Percentiles rank a stretch among this genome's conserved stretches.
Conservation (phyloP, 2,329 filamentous ascomycete genomes). For the Tolypocladium capitatum region DNA sequence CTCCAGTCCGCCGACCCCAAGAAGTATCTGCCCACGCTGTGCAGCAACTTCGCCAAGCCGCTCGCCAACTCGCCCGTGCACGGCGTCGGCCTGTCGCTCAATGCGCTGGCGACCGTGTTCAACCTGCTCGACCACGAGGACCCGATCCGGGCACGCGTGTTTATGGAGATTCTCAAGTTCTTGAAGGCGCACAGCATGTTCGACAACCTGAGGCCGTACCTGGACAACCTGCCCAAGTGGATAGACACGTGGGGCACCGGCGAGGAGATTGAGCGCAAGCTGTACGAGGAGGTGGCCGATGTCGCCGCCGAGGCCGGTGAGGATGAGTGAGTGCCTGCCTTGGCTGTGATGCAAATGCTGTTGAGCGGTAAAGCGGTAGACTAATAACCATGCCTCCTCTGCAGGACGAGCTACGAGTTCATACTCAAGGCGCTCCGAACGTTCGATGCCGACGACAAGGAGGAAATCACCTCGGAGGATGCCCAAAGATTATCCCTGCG, state of each 20-base stretch:
- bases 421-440: constrained; percentile 48
- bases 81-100: constrained; percentile 74
- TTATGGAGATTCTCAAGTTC: constrained; percentile 76
- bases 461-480: constrained; percentile 43
- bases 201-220: constrained; percentile 69
- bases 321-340: constrained; percentile 45
- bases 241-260: constrained; percentile 70
- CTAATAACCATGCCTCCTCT: not conserved
- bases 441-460: constrained; percentile 41
- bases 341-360: not conserved
- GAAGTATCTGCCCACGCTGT: constrained; percentile 77
- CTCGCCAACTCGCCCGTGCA: constrained; percentile 76
- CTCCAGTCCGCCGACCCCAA: constrained; percentile 74
- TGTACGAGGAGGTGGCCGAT: constrained; percentile 74
- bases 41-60: constrained; percentile 78
- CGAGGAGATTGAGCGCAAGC: constrained; percentile 68
- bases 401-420: constrained; percentile 52
- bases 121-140: constrained; percentile 73
- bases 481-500: constrained; percentile 47
- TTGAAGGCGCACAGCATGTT: constrained; percentile 65
- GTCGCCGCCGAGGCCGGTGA: constrained; percentile 68
- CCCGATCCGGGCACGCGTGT: constrained; percentile 77
- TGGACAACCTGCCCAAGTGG: constrained; percentile 75
- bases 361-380: not conserved
- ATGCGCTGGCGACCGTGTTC: constrained; percentile 89